Evolutionary conservation across 1,139 yeast species (phyloP).

Genomic region (Hansenula anomala): DNA sequence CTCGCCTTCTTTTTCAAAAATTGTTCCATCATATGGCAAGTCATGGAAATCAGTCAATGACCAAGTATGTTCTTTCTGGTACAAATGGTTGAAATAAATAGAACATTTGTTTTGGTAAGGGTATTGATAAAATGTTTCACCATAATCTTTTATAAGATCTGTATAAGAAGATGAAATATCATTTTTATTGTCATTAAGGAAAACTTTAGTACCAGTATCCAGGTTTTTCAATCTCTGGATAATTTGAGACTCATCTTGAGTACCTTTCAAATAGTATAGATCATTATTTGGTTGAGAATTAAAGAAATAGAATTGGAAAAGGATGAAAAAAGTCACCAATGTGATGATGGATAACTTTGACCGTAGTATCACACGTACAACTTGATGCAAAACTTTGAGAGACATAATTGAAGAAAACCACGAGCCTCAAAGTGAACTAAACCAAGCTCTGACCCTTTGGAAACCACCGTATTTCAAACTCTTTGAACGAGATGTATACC

Average conservation of each 20-base stretch:
- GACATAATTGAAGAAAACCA: no score
- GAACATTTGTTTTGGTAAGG: constrained; percentile 6
- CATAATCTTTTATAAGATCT: background rate
- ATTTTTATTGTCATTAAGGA: background rate
- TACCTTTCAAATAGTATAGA: background rate
- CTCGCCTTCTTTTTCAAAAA: constrained; percentile 3
- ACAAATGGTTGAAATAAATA: constrained; percentile 7
- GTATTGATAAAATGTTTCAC: background rate
- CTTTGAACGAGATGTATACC: no score
- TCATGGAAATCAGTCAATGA: constrained; percentile 6
- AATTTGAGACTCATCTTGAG: background rate
- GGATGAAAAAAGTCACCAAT: background rate
- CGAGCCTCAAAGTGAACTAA: no score
- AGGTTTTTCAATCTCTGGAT: background rate
- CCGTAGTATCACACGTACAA: no score
- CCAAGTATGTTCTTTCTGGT: constrained; percentile 6
- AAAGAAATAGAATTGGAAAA: background rate
- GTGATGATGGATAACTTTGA: background rate
- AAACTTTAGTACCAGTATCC: background rate
- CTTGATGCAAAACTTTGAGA: no score
- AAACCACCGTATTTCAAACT: no score
- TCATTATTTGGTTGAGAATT: background rate
- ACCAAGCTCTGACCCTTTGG: no score
- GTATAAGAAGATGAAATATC: background rate
- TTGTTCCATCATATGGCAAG: constrained; percentile 4